Evolutionary conservation across 2,329 filamentous ascomycete species (phyloP).

Genomic region (Stemphylium lycopersici): DNA sequence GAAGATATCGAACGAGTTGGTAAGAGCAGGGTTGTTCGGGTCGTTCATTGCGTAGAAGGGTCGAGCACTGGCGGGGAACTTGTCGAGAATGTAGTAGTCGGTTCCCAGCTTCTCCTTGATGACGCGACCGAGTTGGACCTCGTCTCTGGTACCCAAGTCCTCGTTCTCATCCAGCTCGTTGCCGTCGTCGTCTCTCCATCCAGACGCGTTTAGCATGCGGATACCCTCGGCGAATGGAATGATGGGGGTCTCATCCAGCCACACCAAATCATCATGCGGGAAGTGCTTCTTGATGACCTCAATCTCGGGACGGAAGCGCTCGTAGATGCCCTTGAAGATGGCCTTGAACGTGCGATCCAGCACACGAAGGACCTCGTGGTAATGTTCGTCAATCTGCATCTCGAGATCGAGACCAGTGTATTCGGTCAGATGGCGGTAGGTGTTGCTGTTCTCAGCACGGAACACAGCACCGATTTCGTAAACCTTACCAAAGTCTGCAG

Average conservation of each 20-base stretch:
- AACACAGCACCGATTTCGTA: conserved; percentile 92
- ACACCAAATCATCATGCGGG: conserved; percentile 84
- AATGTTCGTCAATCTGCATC: conserved; percentile 88
- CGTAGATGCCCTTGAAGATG: conserved; percentile 75
- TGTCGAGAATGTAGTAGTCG: conserved; percentile 94
- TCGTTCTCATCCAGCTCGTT: conserved; percentile 73
- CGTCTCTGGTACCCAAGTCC: conserved; percentile 83
- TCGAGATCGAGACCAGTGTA: conserved; percentile 93
- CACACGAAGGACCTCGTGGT: conserved; percentile 81
- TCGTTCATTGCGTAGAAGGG: conserved; percentile 94
- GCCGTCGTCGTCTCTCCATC: conserved; percentile 78
- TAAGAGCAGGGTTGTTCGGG: conserved; percentile 71
- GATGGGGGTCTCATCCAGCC: conserved; percentile 82
- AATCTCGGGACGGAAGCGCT: conserved; percentile 72
- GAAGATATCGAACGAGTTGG: conserved; percentile 96
- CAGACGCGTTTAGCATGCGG: conserved; percentile 77
- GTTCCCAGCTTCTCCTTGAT: conserved; percentile 86
- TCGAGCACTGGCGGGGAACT: conserved; percentile 82
- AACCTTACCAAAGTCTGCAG: conserved; percentile 85
- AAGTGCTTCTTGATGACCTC: conserved; percentile 82
- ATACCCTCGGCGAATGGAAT: conserved; percentile 82
- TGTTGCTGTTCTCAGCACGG: conserved; percentile 94
- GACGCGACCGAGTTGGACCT: conserved; percentile 82
- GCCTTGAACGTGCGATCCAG: conserved; percentile 82
- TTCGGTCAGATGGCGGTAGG: conserved; percentile 90